A percentile compares a stretch with the other conserved stretches of the same genome.
Evolutionary conservation across 176 grass and related monocot species (phyloP).

Genomic region (Juncus inflexus): DNA sequence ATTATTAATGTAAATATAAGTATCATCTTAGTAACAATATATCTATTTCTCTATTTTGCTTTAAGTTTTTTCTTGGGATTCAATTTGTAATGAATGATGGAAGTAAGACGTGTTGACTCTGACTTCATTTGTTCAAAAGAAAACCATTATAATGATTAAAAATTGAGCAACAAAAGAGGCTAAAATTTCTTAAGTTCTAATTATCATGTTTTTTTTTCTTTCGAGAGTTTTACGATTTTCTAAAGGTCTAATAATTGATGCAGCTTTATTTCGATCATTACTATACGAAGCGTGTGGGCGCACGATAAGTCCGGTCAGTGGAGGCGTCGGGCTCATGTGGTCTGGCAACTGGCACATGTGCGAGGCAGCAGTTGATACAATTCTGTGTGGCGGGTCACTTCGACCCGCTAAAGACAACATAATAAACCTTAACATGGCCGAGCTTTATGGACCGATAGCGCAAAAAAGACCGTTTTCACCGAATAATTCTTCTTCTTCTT

Average conservation of each 20-base stretch:
- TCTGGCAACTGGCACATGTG: constrained; percentile 79
- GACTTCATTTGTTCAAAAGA: too few relatives aligned
- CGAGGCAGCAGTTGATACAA: constrained; percentile 58
- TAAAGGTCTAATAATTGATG: neutral
- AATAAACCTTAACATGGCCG: constrained; percentile 38
- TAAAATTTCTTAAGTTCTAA: neutral
- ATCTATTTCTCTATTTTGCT: too few relatives aligned
- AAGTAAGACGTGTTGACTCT: too few relatives aligned
- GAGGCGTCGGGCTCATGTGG: constrained; percentile 71
- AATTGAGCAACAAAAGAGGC: neutral
- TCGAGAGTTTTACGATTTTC: neutral
- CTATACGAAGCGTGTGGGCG: constrained; percentile 80
- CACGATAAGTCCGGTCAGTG: constrained; percentile 74
- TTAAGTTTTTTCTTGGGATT: neutral
- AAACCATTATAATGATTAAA: too few relatives aligned
- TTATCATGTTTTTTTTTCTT: neutral
- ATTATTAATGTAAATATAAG: too few relatives aligned
- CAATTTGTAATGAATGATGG: neutral
- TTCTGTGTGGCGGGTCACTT: constrained; percentile 56
- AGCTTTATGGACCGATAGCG: constrained; percentile 44
- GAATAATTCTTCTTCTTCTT: constrained; percentile 9
- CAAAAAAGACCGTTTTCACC: constrained; percentile 17
- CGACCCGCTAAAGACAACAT: constrained; percentile 36
- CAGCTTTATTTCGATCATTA: constrained; percentile 64
- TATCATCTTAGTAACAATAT: too few relatives aligned